Evolutionary conservation across 2,329 filamentous ascomycete genomes (phyloP), one percentile per base, ranked within the genome.

Genomic region (Fusarium guadeloupense): DNA sequence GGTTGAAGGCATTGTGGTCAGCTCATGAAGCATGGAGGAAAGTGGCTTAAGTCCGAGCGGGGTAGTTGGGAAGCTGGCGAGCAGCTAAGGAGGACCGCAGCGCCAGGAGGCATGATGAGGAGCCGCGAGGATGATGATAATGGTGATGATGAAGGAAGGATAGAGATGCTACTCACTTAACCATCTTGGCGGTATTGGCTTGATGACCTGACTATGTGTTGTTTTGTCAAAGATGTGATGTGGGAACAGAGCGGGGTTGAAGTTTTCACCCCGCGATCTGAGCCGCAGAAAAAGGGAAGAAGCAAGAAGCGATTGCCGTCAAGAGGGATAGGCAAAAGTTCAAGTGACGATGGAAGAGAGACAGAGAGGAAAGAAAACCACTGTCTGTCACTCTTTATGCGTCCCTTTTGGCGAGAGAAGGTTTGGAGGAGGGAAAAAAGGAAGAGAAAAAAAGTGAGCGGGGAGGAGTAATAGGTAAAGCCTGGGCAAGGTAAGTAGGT

Each of bases 171-270:
- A 94, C 93, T 90, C 90, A 97, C 93, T 98, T 97, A 81, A 99
- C 95, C 95, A 99, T 99, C 81, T 93, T 97, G 90, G 84, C 92
- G 91, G 93, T 91, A 79, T 87, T 90, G 80, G 77, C 77, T 72
- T 67, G 72, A 71, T 75, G 72, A 78, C 76, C 73, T 77, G 71
- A 69, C 71, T 75, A 74, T 68, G 65, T 69, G 57, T 59, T 64
- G 52, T 69, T n/a, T 31, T 31, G 59, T 72, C 70, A 66, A 72
- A 72, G 68, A 68, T 72, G 68, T 62, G 72, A 70, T 71, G 72
- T 71, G 69, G 67, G 67, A 71, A 69, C 71, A 77, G 78, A 79
- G 78, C 77, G 78, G 78, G 78, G 78, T 79, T 76, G 73, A 77
- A 77, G 70, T 74, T 72, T 77, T 74, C 69, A 73, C 74, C 74